Base-by-base conservation (phyloP, 129 eudicot species). In the Helianthus tuberosus region DNA sequence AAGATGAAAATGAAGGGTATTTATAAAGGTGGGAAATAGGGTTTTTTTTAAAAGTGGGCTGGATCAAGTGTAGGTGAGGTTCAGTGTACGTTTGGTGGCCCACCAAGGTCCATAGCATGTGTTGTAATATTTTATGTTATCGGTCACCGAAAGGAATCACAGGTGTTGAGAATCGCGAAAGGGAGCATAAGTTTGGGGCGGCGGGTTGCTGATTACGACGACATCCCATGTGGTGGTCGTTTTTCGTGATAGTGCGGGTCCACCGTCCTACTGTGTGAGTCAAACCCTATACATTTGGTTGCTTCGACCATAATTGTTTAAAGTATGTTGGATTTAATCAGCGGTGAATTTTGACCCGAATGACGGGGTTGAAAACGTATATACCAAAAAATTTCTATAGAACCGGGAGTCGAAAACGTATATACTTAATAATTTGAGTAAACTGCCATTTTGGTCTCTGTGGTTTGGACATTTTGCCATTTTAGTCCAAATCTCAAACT, bases 11-110 rank as follows among this genome's bases (percentile, higher is more conserved):
- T 39, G 44, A 39, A 1, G n/a, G n/a, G 8, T 55, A 38, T 72
- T 49, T 59, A 69, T 60, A 57, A n/a, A 38, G 41, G 75, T 44
- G 20, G 71, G 41, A 62, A 73, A 29, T 66, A 53, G 82, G 82
- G 71, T 13, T 77, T 60, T 60, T 51, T 75, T 57, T 51, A 13
- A 41, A 50, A 63, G 12, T 63, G 82, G 82, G 82, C 72, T 49
- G 81, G 76, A 51, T 69, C 57, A 3, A 47, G 69, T 46, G 69
- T 53, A 0, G 6, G 3, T 6, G 29, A 15, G 52, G 63, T 74
- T 6, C 51, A 62, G 2, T 1, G 39, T 6, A 29, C 70, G 23
- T 35, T 0, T 1, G 10, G n/a, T 61, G 81, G 63, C 76, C 81
- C 76, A 77, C 76, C 55, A 60, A 44, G 8, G 48, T 66, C 48